Conservation (phyloP, 768 basidiomycete species). For the Suillus occidentalis region DNA sequence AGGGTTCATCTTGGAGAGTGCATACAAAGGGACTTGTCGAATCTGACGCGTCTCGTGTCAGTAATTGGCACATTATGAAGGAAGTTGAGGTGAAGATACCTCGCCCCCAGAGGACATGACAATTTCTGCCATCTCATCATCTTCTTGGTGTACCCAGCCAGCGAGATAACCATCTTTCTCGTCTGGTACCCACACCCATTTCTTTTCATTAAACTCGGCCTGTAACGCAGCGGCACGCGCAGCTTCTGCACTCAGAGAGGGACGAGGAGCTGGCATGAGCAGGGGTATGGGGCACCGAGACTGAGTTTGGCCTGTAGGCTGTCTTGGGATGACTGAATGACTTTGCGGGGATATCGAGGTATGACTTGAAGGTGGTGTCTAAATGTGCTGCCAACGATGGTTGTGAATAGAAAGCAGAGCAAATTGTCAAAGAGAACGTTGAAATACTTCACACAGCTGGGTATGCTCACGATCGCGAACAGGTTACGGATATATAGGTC, state of each 20-base stretch:
- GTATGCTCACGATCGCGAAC: not conserved
- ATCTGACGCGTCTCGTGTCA: slow-evolving; percentile 39
- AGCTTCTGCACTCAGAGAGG: slow-evolving; percentile 63
- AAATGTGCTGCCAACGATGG: not conserved
- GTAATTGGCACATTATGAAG: not conserved
- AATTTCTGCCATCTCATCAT: slow-evolving; percentile 80
- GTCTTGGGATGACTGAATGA: not conserved
- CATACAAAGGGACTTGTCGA: slow-evolving; percentile 71
- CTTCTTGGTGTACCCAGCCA: slow-evolving; percentile 89
- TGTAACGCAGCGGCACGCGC: slow-evolving; percentile 86
- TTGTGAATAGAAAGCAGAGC: slow-evolving; percentile 4
- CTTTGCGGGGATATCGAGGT: not conserved
- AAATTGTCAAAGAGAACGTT: not conserved
- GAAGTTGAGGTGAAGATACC: slow-evolving; percentile 40
- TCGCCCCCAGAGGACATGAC: slow-evolving; percentile 84
- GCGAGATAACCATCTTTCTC: slow-evolving; percentile 90
- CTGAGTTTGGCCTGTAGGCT: not conserved
- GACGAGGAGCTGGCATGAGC: slow-evolving; percentile 49
- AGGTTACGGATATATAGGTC: not conserved
- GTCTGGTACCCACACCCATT: slow-evolving; percentile 98
- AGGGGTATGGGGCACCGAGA: not conserved
- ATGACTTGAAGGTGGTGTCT: not conserved
- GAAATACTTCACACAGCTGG: not conserved
- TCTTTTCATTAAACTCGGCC: slow-evolving; percentile 96
- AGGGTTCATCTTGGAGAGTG: slow-evolving; percentile 94